These are phyloP conservation scores for Saprolegnia parasitica DNA, from an alignment of 352 stramenopile species.

Conservation along the genomic window DNA sequence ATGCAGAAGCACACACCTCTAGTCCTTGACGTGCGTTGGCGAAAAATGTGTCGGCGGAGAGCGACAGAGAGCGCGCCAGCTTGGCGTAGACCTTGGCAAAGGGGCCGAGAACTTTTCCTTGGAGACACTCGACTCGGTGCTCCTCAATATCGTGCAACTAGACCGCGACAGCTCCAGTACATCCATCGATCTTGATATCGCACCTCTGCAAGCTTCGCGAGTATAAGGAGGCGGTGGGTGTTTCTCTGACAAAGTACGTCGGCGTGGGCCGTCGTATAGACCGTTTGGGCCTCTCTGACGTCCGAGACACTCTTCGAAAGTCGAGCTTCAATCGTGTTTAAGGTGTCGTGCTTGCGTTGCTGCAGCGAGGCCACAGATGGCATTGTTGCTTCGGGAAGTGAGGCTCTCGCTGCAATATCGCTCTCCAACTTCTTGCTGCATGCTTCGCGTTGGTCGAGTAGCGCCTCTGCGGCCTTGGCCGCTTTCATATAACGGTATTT, in stretches of 20 bases:
- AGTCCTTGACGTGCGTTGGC: neutral
- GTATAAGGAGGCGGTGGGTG: neutral
- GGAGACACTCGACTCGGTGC: neutral
- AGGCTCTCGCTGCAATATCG: neutral
- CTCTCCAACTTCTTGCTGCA: slow-evolving; percentile 4
- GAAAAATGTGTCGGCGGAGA: neutral
- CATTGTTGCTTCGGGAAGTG: neutral
- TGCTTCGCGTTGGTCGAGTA: slow-evolving; percentile 1
- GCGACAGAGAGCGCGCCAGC: neutral
- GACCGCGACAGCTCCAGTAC: neutral
- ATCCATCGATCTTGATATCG: neutral
- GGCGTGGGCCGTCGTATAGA: neutral
- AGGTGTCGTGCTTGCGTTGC: neutral
- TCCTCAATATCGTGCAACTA: slow-evolving; percentile 3
- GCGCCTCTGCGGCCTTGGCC: slow-evolving; percentile 3
- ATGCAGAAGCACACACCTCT: neutral
- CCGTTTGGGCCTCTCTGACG: neutral
- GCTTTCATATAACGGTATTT: slow-evolving; percentile 10
- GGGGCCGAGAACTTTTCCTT: neutral
- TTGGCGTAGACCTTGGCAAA: neutral
- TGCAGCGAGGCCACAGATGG: neutral
- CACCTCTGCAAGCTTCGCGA: neutral
- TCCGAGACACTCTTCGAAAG: neutral
- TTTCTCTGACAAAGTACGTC: neutral
- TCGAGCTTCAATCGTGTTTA: neutral